Base-by-base conservation (phyloP, 169 alveolate species). In the Plasmodium ovale region DNA sequence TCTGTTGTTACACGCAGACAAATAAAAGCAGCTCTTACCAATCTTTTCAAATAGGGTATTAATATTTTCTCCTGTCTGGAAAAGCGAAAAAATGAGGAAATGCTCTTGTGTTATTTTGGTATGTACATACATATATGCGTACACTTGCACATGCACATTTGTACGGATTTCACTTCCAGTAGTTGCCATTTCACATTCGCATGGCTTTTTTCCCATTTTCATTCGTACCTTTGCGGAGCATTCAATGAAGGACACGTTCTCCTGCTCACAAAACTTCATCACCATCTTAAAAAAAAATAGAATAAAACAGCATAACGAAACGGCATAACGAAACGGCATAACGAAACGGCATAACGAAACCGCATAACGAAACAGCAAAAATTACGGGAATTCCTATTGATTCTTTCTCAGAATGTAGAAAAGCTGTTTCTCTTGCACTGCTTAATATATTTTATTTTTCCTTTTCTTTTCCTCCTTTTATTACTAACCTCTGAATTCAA, bases 31-130 rank as follows among this genome's bases (percentile, higher is more conserved):
- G 2, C 56, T 5, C 56, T 21, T 44, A 92, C 94, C 94, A 19
- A 92, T 69, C 25, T 74, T 72, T 59, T 92, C 94, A 74, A 92
- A 92, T 35, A 92, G 84, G 39, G 89, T 68, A 35, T 71, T 79
- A 60, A 92, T 89, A 92, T 92, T 92, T 44, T 79, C 90, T 58
- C 94, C 94, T 27, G 93, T 92, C 94, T 92, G 87, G 37, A 6
- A 51, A 72, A 25, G 39, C 25, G 23, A 29, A 51, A 21, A 33
- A 49, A 56, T 64, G 39, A 82, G 21, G 53, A 47, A 29, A 70
- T n/a, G n/a, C 47, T 21, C 6, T 60, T 12, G 16, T 19, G 35
- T 27, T 56, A 19, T 49, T 39, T 49, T n/a, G 14, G 6, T 12
- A 69, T 54, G 25, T 51, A 44, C 53, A 60, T 56, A 39, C 42